Evolutionary conservation across 2,329 filamentous ascomycete species (phyloP), one percentile per base, ranked within the genome.

Genomic region (Scedosporium dehoogii): DNA sequence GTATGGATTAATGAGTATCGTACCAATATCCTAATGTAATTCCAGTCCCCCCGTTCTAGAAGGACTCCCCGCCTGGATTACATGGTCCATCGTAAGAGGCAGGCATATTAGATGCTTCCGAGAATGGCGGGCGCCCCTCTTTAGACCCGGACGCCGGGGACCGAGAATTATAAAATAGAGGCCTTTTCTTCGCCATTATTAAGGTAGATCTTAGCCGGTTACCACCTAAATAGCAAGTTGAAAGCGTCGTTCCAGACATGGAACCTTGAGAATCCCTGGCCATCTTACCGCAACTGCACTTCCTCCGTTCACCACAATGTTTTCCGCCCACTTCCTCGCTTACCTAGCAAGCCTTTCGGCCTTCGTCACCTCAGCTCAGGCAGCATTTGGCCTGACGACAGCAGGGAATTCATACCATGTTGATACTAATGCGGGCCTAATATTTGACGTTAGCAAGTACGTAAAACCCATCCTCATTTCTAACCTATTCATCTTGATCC

Each of bases 381-480:
- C 65, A 10, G 63, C 59, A 1, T 67, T 66, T 27, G 65, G 65
- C 14, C 29, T 67, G 1, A 61, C 62, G 1, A n/a, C 14, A 21
- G 53, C 53, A 3, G 25, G 63, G 14, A 66, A 64, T 1, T 63
- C 67, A 1, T 68, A 62, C 64, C 67, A 48, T 38, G 61, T 69
- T 41, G 68, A 70, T 56, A 69, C 68, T 12, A 66, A 69, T 33
- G 68, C 62, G 3, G 68, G 67, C 1, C 56, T 70, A 16, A 62
- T 67, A 3, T 69, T 70, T 48, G 66, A 68, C n/a, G 65, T 69
- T 2, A 64, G 63, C 59, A 68, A 64, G 67, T 68, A 51, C 1
- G 53, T 6, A 27, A 55, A 27, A 7, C 21, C 79, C 3, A 72
- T 85, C 60, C 71, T 79, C 42, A 79, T 84, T 65, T 48, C 44